These are phyloP conservation scores for Penicillium atrosanguineum DNA, from an alignment of 495 filamentous ascomycete species.

Conservation along the genomic window DNA sequence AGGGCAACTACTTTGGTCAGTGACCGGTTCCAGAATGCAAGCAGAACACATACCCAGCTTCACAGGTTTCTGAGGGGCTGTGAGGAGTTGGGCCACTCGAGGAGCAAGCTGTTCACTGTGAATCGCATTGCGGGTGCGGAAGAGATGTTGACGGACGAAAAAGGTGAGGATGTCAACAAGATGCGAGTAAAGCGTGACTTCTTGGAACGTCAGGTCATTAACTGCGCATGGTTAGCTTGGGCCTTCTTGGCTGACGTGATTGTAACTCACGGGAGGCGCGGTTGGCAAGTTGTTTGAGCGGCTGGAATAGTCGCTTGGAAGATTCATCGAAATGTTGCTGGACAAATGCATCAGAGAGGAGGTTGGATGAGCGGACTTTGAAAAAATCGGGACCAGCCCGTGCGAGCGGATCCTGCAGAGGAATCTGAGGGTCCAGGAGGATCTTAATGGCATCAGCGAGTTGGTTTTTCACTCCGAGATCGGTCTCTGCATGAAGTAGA, in stretches of 20 bases:
- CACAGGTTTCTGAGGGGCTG: constrained; percentile 85
- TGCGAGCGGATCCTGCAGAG: constrained; percentile 58
- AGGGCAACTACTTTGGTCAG: constrained; percentile 56
- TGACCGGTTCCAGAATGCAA: not conserved
- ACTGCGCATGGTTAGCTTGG: constrained; percentile 40
- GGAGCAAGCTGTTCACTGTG: constrained; percentile 73
- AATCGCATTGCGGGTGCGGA: constrained; percentile 85
- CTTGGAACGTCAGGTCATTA: constrained; percentile 64
- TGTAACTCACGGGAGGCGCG: constrained; percentile 53
- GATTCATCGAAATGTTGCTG: constrained; percentile 88
- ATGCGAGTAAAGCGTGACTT: constrained; percentile 85
- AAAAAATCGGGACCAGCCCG: constrained; percentile 70
- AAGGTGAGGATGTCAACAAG: constrained; percentile 94
- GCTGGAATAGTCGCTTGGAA: constrained; percentile 80
- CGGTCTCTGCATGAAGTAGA: constrained; percentile 82
- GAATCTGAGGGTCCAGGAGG: constrained; percentile 77
- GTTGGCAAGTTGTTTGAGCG: constrained; percentile 76
- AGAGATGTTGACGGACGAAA: constrained; percentile 85
- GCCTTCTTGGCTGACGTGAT: not conserved
- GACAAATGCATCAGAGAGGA: constrained; percentile 83
- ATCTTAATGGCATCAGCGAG: constrained; percentile 95
- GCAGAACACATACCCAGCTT: constrained; percentile 67
- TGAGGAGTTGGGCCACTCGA: constrained; percentile 79
- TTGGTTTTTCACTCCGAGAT: constrained; percentile 93
- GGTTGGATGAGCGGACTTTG: constrained; percentile 60